Percentiles rank a stretch among this genome's conserved stretches.
Conservation (phyloP, 1,284 basidiomycete species). For the Ustanciosporium gigantosporum region DNA sequence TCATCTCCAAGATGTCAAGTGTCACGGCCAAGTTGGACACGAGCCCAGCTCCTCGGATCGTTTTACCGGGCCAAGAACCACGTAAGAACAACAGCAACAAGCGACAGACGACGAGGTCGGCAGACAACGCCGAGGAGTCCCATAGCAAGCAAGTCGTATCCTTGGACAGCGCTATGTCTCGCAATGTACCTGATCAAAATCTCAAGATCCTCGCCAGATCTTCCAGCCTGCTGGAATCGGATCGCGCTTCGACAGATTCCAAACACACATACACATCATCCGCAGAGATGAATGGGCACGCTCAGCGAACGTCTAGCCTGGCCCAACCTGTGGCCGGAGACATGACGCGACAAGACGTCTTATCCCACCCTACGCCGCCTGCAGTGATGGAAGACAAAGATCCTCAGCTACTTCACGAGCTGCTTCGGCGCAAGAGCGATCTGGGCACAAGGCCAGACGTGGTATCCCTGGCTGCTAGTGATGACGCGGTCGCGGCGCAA, state of each 20-base stretch:
- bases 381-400: conserved; percentile 37
- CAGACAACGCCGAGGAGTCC: conserved; percentile 6
- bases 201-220: conserved; percentile 23
- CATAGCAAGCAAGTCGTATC: conserved; percentile 5
- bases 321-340: conserved; percentile 1
- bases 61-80: too few relatives aligned
- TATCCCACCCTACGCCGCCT: conserved; percentile 42
- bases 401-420: conserved; percentile 38
- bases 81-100: too few relatives aligned
- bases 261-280: conserved; percentile 12
- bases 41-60: too few relatives aligned
- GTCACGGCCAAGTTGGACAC: conserved; percentile 9
- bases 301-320: conserved; percentile 20
- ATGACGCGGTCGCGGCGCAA: conserved; percentile 27
- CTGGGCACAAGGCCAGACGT: conserved; percentile 8
- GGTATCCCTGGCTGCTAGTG: conserved; percentile 35
- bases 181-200: too few relatives aligned
- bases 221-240: conserved; percentile 25
- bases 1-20: conserved; percentile 35
- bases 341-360: conserved; percentile 35
- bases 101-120: too few relatives aligned
- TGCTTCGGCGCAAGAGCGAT: conserved; percentile 42
- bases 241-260: conserved; percentile 12
- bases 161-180: not conserved
- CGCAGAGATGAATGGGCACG: conserved; percentile 11